Conservation (phyloP, 805 yeast genomes). For the Huiozyma naganishii region DNA sequence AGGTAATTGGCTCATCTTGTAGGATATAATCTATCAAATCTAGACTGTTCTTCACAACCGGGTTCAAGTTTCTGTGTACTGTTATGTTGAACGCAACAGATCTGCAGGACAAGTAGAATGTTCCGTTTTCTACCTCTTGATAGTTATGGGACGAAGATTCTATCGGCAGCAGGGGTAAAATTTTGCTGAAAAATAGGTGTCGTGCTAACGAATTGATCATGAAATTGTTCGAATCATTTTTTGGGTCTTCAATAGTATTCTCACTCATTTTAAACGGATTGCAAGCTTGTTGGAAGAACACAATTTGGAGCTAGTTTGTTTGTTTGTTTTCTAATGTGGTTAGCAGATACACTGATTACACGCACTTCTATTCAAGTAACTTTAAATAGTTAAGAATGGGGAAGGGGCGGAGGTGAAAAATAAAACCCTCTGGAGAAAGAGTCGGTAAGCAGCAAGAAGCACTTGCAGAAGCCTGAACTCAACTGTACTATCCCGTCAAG, state of each 20-base stretch:
- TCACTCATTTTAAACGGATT: no score
- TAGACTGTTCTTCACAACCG: slow-evolving; percentile 6
- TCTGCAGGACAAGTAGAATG: slow-evolving; percentile 7
- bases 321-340: no score
- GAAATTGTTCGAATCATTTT: neutral
- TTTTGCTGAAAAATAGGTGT: slow-evolving; percentile 17
- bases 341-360: no score
- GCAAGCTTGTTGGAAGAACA: no score
- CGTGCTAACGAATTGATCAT: slow-evolving; percentile 11
- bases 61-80: slow-evolving; percentile 5
- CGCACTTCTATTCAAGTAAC: no score
- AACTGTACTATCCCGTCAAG: no score
- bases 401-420: no score
- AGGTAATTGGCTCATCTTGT: slow-evolving; percentile 4
- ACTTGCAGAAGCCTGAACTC: no score
- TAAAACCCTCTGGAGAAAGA: no score
- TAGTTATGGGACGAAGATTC: slow-evolving; percentile 6
- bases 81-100: slow-evolving; percentile 8
- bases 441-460: no score
- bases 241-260: neutral
- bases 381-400: no score
- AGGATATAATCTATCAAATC: slow-evolving; percentile 5
- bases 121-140: slow-evolving; percentile 13
- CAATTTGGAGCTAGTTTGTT: no score
- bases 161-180: slow-evolving; percentile 9